Evolutionary conservation across 225 moss, liverwort and hornwort species (phyloP), one percentile per base, ranked within the genome.

Genomic region (Pleurozium schreberi): DNA sequence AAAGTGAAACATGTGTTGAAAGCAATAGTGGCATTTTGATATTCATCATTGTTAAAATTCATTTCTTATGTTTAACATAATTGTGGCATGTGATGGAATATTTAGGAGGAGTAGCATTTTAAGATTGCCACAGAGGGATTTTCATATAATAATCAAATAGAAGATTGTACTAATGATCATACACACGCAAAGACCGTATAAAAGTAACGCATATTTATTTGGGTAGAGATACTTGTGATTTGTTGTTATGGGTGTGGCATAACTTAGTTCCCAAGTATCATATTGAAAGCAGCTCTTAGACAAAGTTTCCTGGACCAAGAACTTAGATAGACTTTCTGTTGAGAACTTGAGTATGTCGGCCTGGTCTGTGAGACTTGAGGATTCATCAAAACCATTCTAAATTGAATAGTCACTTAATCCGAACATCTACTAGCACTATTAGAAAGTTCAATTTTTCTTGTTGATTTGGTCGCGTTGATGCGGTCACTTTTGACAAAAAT

Each of bases 71-170:
- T n/a, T 0, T 27, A 57, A 0, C 18, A n/a, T 16, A 79, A 26
- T 5, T n/a, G 0, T 14, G 5, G 2, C 17, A 57, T 11, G 79
- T 79, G n/a, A n/a, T 0, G 0, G 13, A 34, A 52, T 75, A 57
- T 79, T 16, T 26, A 26, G 7, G 6, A 79, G 1, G 13, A 57
- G 1, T 25, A 57, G 10, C 6, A 78, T n/a, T 17, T 7, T 57
- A 10, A 17, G 4, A 79, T 57, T n/a, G 1, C 57, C 4, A 3
- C 18, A 4, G 10, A 17, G 1, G 1, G 0, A 6, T 26, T 14
- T 8, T n/a, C 2, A n/a, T 78, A 15, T 25, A n/a, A 55, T 38
- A n/a, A 57, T 26, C n/a, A 57, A n/a, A n/a, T 4, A 26, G 5
- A 78, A 0, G 9, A 16, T 26, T 58, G 11, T 3, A 9, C 25